Evolutionary conservation across 1,284 basidiomycete species (phyloP), one percentile per base, ranked within the genome.

Genomic region (Cutaneotrichosporon sp.): DNA sequence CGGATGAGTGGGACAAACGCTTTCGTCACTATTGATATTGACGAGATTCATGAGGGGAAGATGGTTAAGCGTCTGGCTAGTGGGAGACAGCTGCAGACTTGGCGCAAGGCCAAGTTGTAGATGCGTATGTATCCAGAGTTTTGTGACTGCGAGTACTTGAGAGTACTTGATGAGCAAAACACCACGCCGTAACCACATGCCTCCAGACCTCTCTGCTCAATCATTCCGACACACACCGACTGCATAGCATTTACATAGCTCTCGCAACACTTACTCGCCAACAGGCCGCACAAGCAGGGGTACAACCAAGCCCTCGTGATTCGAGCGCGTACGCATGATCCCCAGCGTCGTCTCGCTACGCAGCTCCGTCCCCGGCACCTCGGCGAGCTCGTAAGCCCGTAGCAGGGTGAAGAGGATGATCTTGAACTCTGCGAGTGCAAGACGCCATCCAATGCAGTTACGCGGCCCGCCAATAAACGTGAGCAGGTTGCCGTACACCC

Each of bases 371-470:
- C 72, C 72, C 4, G 64, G 61, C 7, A 85, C 81, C 32, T 85
- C 79, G 49, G 84, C 82, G 55, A 87, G 84, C 62, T 83, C 81
- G 58, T 86, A 86, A 0, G 81, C 78, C 5, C 85, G 81, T 4
- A 86, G 67, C 4, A 87, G 79, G 0, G 82, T 81, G 69, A 85
- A 87, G 3, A 87, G 65, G 5, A 87, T 72, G 0, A 83, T 84
- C 70, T 87, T 87, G 76, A 82, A 84, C 70, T 89, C 87, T 46
- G 83, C 81, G 52, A 89, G 69, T 6, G 87, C 86, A 70, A 89
- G 88, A 69, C 84, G 84, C 73, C 84, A 88, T 5, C 88, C 87
- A 68, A 89, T 87, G 73, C 87, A 88, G 26, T 85, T 84, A 60
- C 87, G 80, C 69, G 85, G 84, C 40, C 86, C 86, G 64, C 81